Conservation (phyloP, 176 grass and related monocot species). For the Calamus simplicifolius region DNA sequence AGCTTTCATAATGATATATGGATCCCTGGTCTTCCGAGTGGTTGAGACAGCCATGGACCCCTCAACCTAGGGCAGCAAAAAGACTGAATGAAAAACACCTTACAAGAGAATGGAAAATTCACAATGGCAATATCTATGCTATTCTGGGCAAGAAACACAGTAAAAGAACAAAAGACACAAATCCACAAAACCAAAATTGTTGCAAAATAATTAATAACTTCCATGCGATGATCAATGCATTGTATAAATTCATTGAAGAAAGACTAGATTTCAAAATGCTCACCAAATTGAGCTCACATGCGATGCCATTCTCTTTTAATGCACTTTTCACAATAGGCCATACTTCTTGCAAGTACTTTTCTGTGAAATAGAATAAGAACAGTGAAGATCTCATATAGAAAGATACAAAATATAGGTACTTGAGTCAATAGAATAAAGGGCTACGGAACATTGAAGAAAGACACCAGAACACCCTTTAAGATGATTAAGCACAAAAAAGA, state of each 20-base stretch:
- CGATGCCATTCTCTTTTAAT: slow-evolving; percentile 59
- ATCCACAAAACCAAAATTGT: not conserved
- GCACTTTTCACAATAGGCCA: slow-evolving; percentile 83
- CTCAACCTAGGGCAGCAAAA: slow-evolving; percentile 51
- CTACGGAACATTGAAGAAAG: too few species aligned
- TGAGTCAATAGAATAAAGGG: too few species aligned
- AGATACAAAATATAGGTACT: not conserved
- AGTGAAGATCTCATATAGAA: not conserved
- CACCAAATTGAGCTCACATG: slow-evolving; percentile 96
- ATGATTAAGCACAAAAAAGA: too few species aligned
- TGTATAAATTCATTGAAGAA: not conserved
- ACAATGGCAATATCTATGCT: too few species aligned
- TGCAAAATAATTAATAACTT: too few species aligned
- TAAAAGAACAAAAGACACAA: not conserved
- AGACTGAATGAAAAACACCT: not conserved
- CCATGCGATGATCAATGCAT: too few species aligned
- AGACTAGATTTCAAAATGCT: not conserved
- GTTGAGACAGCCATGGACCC: slow-evolving; percentile 96
- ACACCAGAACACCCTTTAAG: too few species aligned
- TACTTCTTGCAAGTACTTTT: slow-evolving; percentile 89
- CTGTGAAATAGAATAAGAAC: slow-evolving; percentile 15
- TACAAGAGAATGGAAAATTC: too few species aligned
- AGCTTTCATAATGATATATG: slow-evolving; percentile 86
- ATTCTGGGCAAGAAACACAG: too few species aligned
- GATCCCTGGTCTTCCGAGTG: slow-evolving; percentile 81